Conservation (phyloP, 768 basidiomycete species). For the Lentinula sp. region DNA sequence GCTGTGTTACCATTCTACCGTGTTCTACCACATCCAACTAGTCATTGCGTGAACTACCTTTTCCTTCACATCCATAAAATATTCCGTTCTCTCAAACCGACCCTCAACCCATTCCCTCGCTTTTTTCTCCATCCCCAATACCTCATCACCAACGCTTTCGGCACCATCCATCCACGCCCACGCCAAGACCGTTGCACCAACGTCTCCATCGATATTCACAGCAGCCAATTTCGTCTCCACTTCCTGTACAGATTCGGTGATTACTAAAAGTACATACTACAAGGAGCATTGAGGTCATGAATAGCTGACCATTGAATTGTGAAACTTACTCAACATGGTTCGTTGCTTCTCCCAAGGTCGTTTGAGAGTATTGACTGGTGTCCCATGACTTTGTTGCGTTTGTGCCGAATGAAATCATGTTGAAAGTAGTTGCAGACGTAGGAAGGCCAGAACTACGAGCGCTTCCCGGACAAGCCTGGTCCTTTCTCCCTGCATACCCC, state of each 20-base stretch:
- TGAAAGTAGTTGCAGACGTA: slow-evolving; percentile 36
- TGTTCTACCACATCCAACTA: no score
- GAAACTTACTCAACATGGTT: background rate
- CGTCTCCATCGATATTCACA: background rate
- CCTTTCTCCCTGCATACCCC: slow-evolving; percentile 38
- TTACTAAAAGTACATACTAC: background rate
- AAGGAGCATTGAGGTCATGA: background rate
- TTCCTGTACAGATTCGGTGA: background rate
- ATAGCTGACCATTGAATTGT: background rate
- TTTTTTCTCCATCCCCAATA: no score
- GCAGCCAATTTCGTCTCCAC: background rate
- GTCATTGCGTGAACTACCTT: no score
- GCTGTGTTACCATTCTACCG: no score
- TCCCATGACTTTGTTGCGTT: slow-evolving; percentile 25
- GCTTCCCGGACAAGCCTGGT: slow-evolving; percentile 44
- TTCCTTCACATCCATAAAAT: no score
- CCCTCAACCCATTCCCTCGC: no score
- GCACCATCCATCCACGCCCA: no score
- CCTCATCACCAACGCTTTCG: no score
- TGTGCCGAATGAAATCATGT: slow-evolving; percentile 48
- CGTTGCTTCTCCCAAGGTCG: background rate
- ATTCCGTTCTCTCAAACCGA: no score
- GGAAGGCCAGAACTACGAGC: slow-evolving; percentile 44
- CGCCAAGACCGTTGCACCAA: background rate
- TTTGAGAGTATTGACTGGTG: background rate